Evolutionary conservation across 768 basidiomycete species (phyloP).

Genomic region (Zangia roseola): DNA sequence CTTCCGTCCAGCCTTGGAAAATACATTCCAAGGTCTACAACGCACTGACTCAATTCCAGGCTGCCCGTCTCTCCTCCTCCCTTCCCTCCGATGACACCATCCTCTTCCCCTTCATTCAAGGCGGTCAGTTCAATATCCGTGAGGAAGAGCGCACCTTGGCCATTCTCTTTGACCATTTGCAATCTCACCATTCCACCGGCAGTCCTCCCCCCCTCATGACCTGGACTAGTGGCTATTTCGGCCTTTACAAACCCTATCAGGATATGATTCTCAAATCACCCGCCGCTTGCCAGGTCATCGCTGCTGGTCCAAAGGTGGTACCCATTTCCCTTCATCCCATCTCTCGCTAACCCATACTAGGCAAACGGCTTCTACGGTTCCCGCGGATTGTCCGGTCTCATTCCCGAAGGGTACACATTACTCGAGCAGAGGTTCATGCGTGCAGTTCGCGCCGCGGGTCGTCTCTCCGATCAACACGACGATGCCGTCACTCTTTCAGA

Average conservation of each 20-base stretch:
- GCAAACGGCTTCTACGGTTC: constrained; percentile 97
- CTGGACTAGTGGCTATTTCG: constrained; percentile 95
- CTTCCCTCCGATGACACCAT: constrained; percentile 39
- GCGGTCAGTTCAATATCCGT: constrained; percentile 79
- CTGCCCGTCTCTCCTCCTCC: constrained; percentile 28
- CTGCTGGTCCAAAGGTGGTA: constrained; percentile 80
- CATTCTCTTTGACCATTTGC: constrained; percentile 55
- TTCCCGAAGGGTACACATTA: constrained; percentile 93
- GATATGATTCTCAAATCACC: constrained; percentile 60
- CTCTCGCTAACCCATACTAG: constrained; percentile 38
- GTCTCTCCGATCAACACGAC: constrained; percentile 25
- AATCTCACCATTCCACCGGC: constrained; percentile 9
- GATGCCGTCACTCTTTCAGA: constrained; percentile 72
- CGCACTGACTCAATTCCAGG: constrained; percentile 62
- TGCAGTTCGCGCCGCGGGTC: constrained; percentile 51
- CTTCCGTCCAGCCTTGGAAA: constrained; percentile 61
- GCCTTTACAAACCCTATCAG: constrained; percentile 79
- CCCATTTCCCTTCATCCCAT: neutral
- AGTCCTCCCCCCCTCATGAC: constrained; percentile 54
- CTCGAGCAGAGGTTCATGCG: constrained; percentile 83
- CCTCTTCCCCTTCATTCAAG: constrained; percentile 84
- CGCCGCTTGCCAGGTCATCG: constrained; percentile 69
- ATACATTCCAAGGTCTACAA: constrained; percentile 60
- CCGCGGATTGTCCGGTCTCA: constrained; percentile 83
- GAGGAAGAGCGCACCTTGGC: constrained; percentile 75